A percentile compares a stretch with the other conserved stretches of the same genome.
These are phyloP conservation scores for Hyphopichia buzzinii DNA, from an alignment of 1,139 yeast species.

Conservation along the genomic window DNA sequence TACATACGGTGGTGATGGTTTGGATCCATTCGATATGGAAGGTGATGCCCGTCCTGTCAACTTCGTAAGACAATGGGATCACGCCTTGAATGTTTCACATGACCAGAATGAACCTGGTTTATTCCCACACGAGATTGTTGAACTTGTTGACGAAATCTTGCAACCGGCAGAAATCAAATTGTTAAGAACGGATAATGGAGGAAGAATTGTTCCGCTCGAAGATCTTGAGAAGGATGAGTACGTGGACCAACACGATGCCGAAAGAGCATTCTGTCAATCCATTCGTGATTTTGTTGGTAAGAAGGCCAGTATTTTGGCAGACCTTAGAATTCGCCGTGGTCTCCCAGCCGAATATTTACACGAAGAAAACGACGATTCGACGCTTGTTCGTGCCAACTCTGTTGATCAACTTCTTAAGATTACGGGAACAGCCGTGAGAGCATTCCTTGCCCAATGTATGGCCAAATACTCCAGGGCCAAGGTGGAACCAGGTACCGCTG, in stretches of 20 bases:
- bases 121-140: conserved; percentile 67
- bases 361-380: conserved; percentile 42
- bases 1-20: conserved; percentile 97
- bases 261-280: conserved; percentile 76
- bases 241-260: conserved; percentile 83
- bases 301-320: conserved; percentile 59
- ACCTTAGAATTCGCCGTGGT: conserved; percentile 54
- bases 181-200: conserved; percentile 71
- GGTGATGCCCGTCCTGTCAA: conserved; percentile 98
- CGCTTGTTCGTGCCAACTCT: conserved; percentile 40
- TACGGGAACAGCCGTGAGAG: conserved; percentile 56
- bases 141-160: conserved; percentile 54
- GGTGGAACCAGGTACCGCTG: conserved; percentile 99
- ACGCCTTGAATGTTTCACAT: conserved; percentile 73
- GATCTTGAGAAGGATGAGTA: conserved; percentile 50
- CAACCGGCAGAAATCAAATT: conserved; percentile 59
- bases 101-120: conserved; percentile 54
- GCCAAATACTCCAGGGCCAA: conserved; percentile 83
- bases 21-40: conserved; percentile 98
- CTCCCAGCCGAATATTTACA: conserved; percentile 26
- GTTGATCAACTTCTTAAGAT: conserved; percentile 76
- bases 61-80: conserved; percentile 93
- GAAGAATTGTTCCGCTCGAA: conserved; percentile 44
- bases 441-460: conserved; percentile 74
- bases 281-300: conserved; percentile 58